Base-by-base conservation (phyloP, 768 basidiomycete species). In the Paxillus rubicundulus region DNA sequence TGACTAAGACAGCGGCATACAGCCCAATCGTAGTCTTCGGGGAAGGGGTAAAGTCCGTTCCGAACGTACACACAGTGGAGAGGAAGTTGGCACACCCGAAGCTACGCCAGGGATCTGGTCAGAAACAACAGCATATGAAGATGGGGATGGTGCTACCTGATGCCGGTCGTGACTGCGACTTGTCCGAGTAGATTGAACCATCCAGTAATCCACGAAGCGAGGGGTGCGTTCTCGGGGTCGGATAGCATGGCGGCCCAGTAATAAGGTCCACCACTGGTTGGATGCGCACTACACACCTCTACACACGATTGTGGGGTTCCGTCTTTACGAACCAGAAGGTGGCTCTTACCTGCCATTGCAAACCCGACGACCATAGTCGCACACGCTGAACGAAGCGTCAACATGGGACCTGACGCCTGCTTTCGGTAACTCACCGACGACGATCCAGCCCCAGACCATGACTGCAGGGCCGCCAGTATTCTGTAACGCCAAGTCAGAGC, bases 181-280 rank as follows among this genome's bases (percentile, higher is more conserved):
- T 89, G 87, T 0, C 86, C 86, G 10, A 87, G 72, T 14, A 87
- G 70, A 61, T 87, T 87, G 68, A 87, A 86, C 84, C 85, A 86
- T 10, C 83, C 87, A 1, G 84, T 85, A 12, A 85, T 75, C 87
- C 87, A 91, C 0, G 86, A 86, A 2, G 85, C 83, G 28, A 88
- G 73, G 1, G 86, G 72, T 4, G 85, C 85, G 34, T 77, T 67
- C 57, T 78, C 58, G 1, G 79, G 80, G 48, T 72, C 72, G 2
- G 85, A 82, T 1, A 89, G 68, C 80, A 88, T 86, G 1, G 87
- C 86, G n/a, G 86, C 82, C 88, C 87, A 89, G 67, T 84, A 88
- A 60, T 89, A 88, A 0, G 88, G 87, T 0, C 87, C 87, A 6
- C 87, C 85, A 45, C 81, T 84, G 2, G 85, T 86, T 5, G 84